A percentile compares a stretch with the other conserved stretches of the same genome.
These are phyloP conservation scores for Irpex rosettiformis DNA, from an alignment of 1,284 basidiomycete species.

Conservation along the genomic window DNA sequence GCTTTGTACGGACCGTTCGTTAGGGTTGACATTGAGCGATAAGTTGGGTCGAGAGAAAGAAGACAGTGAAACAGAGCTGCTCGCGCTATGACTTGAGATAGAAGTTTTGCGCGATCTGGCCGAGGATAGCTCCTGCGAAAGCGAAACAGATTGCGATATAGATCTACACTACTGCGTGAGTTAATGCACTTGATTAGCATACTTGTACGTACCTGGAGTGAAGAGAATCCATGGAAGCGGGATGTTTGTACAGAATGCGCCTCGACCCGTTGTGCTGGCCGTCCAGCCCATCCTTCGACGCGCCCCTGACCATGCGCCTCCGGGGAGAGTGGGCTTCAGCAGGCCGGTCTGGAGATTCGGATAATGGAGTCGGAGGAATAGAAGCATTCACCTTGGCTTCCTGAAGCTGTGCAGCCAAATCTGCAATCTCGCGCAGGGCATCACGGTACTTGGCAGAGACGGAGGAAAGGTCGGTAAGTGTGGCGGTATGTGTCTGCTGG, in stretches of 20 bases:
- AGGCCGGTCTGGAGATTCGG: conserved; percentile 53
- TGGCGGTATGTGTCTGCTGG: conserved; percentile 74
- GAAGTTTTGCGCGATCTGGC: conserved; percentile 82
- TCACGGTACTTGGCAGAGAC: conserved; percentile 83
- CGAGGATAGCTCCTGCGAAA: conserved; percentile 94
- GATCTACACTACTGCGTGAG: conserved; percentile 44
- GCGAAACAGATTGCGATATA: conserved; percentile 85
- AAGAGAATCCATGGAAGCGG: conserved; percentile 79
- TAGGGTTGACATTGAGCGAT: conserved; percentile 35
- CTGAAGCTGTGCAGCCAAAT: conserved; percentile 80
- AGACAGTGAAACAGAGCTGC: conserved; percentile 53
- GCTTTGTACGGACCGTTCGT: conserved; percentile 74
- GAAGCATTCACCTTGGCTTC: conserved; percentile 61
- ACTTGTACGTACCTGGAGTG: conserved; percentile 62
- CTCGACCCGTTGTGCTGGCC: conserved; percentile 44
- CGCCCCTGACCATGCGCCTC: conserved; percentile 47
- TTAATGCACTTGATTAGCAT: conserved; percentile 2
- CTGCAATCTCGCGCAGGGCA: conserved; percentile 85
- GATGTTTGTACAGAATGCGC: conserved; percentile 81
- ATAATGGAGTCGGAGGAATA: conserved; percentile 25
- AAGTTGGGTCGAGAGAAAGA: conserved; percentile 49
- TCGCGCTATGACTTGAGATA: conserved; percentile 66
- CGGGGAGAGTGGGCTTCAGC: conserved; percentile 43
- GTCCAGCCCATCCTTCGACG: conserved; percentile 48
- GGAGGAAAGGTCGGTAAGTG: conserved; percentile 74